A percentile compares a stretch with the other conserved stretches of the same genome.
Conservation (phyloP, 495 filamentous ascomycete species). For the Astrothelium macrocarpum region DNA sequence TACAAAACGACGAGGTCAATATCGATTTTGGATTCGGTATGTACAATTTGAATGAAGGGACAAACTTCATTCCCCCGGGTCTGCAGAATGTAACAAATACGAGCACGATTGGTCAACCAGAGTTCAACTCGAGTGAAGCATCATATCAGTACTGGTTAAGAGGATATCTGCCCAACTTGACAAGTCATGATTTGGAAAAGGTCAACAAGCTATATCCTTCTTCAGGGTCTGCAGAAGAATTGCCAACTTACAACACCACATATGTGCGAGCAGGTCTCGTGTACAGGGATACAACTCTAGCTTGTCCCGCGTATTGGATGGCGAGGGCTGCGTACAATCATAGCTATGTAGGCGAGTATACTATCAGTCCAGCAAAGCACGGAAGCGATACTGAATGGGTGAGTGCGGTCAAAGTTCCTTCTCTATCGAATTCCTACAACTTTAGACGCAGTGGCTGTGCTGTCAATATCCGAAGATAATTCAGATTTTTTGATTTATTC, state of each 20-base stretch:
- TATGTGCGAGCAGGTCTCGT: conserved; percentile 44
- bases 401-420: conserved; percentile 13
- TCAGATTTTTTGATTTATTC: conserved; percentile 9
- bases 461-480: background rate
- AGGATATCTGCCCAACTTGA: conserved; percentile 44
- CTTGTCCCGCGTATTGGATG: conserved; percentile 52
- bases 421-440: background rate
- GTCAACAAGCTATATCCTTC: conserved; percentile 40
- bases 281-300: conserved; percentile 49
- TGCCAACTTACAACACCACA: conserved; percentile 38
- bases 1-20: conserved; percentile 33
- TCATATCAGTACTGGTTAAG: conserved; percentile 43
- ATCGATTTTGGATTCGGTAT: conserved; percentile 41
- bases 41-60: conserved; percentile 52
- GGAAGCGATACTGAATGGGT: conserved; percentile 51
- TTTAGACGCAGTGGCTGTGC: background rate
- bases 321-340: conserved; percentile 35
- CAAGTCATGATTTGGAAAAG: conserved; percentile 27
- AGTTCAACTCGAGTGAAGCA: conserved; percentile 38
- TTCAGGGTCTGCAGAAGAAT: conserved; percentile 35
- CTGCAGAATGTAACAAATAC: conserved; percentile 28
- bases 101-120: conserved; percentile 15
- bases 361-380: conserved; percentile 49
- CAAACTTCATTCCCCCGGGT: conserved; percentile 48
- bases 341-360: conserved; percentile 50